Evolutionary conservation across 306 rosid genomes (phyloP).

Genomic region (Castanopsis chinensis): DNA sequence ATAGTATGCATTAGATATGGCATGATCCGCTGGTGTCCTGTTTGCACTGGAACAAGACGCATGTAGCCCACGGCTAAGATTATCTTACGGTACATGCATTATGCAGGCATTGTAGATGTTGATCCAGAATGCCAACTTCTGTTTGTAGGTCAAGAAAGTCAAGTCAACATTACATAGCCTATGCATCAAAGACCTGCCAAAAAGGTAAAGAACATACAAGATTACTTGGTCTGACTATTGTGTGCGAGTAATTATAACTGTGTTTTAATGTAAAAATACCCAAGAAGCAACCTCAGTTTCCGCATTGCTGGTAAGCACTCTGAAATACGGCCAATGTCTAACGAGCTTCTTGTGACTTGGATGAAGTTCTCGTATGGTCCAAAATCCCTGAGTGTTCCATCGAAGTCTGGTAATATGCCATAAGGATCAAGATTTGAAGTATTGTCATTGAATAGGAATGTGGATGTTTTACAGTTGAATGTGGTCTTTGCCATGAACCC

Average conservation of each 20-base stretch:
- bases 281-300: slow-evolving; percentile 55
- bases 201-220: neutral
- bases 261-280: neutral
- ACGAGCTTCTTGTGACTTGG: slow-evolving; percentile 61
- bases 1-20: too few relatives aligned
- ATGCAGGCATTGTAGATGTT: slow-evolving; percentile 91
- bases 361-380: slow-evolving; percentile 80
- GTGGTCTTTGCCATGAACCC: slow-evolving; percentile 58
- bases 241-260: neutral
- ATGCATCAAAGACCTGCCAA: slow-evolving; percentile 59
- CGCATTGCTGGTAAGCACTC: slow-evolving; percentile 44
- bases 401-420: slow-evolving; percentile 57
- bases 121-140: slow-evolving; percentile 95
- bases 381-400: slow-evolving; percentile 52
- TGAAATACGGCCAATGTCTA: slow-evolving; percentile 43
- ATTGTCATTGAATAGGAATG: slow-evolving; percentile 50
- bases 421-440: slow-evolving; percentile 64
- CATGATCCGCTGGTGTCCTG: too few relatives aligned
- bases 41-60: too few relatives aligned
- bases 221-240: neutral
- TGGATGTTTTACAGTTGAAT: slow-evolving; percentile 60
- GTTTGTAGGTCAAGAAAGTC: slow-evolving; percentile 76
- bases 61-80: slow-evolving; percentile 17
- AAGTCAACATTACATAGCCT: slow-evolving; percentile 62
- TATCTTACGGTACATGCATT: slow-evolving; percentile 97